Conservation (phyloP, 352 stramenopile genomes). For the Pythium dissimile region DNA sequence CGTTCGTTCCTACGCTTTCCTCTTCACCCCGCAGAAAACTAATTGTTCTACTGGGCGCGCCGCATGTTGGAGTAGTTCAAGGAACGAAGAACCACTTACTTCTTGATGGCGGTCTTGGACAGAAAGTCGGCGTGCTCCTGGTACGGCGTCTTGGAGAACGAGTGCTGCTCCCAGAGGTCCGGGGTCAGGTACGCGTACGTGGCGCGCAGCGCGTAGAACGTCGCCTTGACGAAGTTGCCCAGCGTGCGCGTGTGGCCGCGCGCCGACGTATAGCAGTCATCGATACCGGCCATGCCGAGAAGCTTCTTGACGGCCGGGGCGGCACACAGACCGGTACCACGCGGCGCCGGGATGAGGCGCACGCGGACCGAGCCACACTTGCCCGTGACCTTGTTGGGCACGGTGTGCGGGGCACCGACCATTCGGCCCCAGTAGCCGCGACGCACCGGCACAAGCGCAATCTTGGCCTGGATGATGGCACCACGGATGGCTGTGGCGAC, state of each 20-base stretch:
- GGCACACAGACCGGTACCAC: constrained; percentile 98
- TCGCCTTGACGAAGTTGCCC: constrained; percentile 99
- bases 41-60: no score
- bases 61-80: background rate
- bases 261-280: constrained; percentile 97
- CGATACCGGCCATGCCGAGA: constrained; percentile 97
- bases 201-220: constrained; percentile 97
- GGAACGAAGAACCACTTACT: constrained; percentile 57
- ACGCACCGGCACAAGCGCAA: constrained; percentile 97
- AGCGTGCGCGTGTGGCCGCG: constrained; percentile 98
- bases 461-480: constrained; percentile 99
- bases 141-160: constrained; percentile 92
- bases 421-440: constrained; percentile 99
- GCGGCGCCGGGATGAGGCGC: constrained; percentile 98
- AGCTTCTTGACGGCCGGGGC: constrained; percentile 98
- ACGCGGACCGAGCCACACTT: constrained; percentile 99
- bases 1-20: constrained; percentile 84
- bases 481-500: constrained; percentile 99
- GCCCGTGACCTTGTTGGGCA: constrained; percentile 98
- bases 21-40: constrained; percentile 31
- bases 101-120: constrained; percentile 93
- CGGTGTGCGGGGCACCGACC: constrained; percentile 94
- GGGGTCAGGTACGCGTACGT: constrained; percentile 99
- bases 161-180: constrained; percentile 98
- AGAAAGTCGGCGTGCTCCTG: constrained; percentile 99